These are phyloP conservation scores for Podospora conica DNA, from an alignment of 495 filamentous ascomycete genomes.

Conservation along the genomic window DNA sequence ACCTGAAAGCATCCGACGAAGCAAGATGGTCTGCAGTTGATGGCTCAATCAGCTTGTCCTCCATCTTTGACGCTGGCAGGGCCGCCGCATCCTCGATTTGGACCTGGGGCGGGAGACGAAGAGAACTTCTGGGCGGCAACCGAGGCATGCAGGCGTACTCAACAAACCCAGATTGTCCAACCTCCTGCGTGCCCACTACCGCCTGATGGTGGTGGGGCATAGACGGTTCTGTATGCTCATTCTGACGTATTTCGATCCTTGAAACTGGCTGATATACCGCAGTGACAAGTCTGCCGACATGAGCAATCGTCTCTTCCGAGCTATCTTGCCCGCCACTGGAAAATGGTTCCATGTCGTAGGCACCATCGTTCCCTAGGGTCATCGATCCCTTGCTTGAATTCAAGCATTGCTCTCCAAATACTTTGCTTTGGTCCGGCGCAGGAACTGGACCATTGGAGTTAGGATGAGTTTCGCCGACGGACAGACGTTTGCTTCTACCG, in stretches of 20 bases:
- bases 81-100: background rate
- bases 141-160: background rate
- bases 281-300: background rate
- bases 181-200: background rate
- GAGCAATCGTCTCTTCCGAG: background rate
- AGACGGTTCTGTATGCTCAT: background rate
- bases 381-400: background rate
- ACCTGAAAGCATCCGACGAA: background rate
- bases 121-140: background rate
- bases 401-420: background rate
- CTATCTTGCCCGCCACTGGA: background rate
- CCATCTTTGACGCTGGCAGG: background rate
- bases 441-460: background rate
- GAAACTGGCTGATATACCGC: background rate
- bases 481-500: background rate
- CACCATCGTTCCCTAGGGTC: background rate
- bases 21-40: background rate
- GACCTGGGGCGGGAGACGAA: background rate
- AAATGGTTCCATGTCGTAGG: background rate
- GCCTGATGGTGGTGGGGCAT: background rate
- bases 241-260: background rate
- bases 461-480: background rate
- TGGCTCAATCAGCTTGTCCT: background rate
- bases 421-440: background rate
- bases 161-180: background rate